Percentiles rank a stretch among this genome's conserved stretches.
phyloP scores from a whole-genome alignment of 2,329 filamentous ascomycete species.

The Fusarium dimerum region DNA sequence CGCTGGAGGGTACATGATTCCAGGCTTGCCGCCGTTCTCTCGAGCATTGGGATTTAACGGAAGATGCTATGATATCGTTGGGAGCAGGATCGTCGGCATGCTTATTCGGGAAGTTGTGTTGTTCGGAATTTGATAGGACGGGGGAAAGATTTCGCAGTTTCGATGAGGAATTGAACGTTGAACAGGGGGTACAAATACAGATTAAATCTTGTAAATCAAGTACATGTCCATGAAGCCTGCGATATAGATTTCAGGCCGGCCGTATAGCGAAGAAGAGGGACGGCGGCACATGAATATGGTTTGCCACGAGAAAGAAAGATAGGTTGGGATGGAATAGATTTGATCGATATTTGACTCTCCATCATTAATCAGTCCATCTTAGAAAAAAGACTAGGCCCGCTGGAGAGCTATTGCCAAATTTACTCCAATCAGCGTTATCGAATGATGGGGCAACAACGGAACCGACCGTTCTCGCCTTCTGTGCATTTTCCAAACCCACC shows the following conservation, averaged over 20 bases:
- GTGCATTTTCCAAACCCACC: slow-evolving; percentile 5
- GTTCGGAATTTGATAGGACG: no score
- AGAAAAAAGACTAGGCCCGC: slow-evolving; percentile 6
- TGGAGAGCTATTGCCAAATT: neutral
- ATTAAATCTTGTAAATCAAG: neutral
- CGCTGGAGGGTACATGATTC: slow-evolving; percentile 58
- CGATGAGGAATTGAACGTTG: neutral
- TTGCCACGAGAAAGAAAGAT: neutral
- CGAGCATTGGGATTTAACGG: slow-evolving; percentile 49
- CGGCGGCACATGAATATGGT: neutral
- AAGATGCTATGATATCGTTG: slow-evolving; percentile 17
- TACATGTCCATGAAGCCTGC: neutral
- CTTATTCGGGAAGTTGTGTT: slow-evolving; percentile 8
- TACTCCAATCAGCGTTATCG: slow-evolving; percentile 9
- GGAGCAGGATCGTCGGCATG: slow-evolving; percentile 20
- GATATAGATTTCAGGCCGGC: neutral
- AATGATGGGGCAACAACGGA: slow-evolving; percentile 1
- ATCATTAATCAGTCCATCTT: slow-evolving; percentile 20
- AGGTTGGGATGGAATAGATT: neutral
- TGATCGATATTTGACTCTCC: slow-evolving; percentile 4
- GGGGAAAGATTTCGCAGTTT: neutral
- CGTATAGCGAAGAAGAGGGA: neutral
- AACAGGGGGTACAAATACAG: neutral
- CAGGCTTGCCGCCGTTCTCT: slow-evolving; percentile 57
- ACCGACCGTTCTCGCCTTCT: slow-evolving; percentile 9